A percentile compares a stretch with the other conserved stretches of the same genome.
Conservation (phyloP, 768 basidiomycete species). For the Coprinopsis marcescibilis region DNA sequence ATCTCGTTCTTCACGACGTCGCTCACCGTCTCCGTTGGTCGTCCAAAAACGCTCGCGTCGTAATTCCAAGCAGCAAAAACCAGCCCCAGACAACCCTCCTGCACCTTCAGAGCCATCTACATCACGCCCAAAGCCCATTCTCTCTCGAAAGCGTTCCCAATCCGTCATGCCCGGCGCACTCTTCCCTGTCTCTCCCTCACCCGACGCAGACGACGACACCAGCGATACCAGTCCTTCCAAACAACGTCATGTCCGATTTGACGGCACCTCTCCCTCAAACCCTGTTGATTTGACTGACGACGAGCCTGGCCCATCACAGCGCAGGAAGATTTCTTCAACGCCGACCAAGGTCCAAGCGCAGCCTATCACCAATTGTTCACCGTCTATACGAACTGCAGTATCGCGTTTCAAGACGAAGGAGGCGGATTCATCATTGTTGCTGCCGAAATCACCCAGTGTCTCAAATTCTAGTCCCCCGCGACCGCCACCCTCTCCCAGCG, state of each 20-base stretch:
- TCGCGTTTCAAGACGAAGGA: slow-evolving; percentile 43
- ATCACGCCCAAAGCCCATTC: slow-evolving; percentile 16
- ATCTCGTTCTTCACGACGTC: neutral
- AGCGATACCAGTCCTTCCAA: neutral
- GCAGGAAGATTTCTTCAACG: neutral
- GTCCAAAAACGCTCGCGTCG: neutral
- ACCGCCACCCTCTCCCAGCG: neutral
- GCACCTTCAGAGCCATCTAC: slow-evolving; percentile 18
- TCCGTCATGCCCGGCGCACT: slow-evolving; percentile 76
- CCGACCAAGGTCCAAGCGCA: neutral
- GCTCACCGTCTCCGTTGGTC: slow-evolving; percentile 18
- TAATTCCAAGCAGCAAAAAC: neutral
- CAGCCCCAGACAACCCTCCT: neutral
- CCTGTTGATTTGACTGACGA: slow-evolving; percentile 8
- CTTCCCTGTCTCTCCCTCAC: slow-evolving; percentile 68
- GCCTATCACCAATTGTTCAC: slow-evolving; percentile 13
- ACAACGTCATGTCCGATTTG: slow-evolving; percentile 7
- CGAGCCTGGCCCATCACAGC: neutral
- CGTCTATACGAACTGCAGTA: slow-evolving; percentile 46
- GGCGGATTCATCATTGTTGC: slow-evolving; percentile 45
- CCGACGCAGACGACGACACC: slow-evolving; percentile 1
- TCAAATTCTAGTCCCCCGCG: slow-evolving; percentile 21
- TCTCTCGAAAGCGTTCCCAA: neutral
- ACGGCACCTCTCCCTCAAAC: slow-evolving; percentile 1
- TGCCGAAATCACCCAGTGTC: slow-evolving; percentile 40